Conservation (phyloP, 169 alveolate species). For the Eimeria necatrix region DNA sequence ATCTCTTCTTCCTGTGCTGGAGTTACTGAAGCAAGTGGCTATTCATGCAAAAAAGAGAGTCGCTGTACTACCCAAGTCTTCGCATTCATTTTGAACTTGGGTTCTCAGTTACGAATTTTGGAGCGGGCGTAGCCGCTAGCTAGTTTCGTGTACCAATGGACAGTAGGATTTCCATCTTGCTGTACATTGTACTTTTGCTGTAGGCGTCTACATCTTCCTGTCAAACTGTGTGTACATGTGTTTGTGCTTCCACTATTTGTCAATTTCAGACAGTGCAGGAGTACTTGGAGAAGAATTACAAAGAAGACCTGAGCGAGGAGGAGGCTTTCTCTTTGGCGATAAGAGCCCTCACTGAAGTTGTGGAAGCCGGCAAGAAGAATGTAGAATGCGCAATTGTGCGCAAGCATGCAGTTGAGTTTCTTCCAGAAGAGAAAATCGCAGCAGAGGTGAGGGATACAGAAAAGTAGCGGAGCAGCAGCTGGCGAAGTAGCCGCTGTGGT, state of each 20-base stretch:
- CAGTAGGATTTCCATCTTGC: neutral
- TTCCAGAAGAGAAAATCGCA: constrained; percentile 29
- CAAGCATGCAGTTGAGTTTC: constrained; percentile 34
- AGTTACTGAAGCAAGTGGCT: too few relatives aligned
- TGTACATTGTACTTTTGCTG: neutral
- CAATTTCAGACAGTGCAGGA: constrained; percentile 92
- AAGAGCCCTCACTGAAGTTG: constrained; percentile 96
- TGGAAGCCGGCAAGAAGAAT: constrained; percentile 81
- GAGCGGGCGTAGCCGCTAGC: too few relatives aligned
- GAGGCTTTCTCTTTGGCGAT: constrained; percentile 95
- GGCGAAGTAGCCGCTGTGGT: neutral
- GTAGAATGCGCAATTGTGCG: constrained; percentile 72
- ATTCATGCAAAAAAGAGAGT: too few relatives aligned
- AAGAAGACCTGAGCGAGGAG: constrained; percentile 93
- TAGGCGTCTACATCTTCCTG: neutral
- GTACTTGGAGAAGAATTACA: constrained; percentile 96
- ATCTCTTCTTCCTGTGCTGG: too few relatives aligned
- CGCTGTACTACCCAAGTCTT: too few relatives aligned
- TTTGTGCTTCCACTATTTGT: neutral
- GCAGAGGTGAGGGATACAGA: constrained; percentile 6
- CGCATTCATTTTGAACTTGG: too few relatives aligned
- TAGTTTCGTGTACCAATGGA: neutral
- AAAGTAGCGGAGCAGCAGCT: neutral
- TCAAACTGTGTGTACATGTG: neutral
- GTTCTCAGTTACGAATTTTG: too few relatives aligned